Evolutionary conservation across 2,329 filamentous ascomycete genomes (phyloP).

Genomic region (Phyllosticta citrichinensis): DNA sequence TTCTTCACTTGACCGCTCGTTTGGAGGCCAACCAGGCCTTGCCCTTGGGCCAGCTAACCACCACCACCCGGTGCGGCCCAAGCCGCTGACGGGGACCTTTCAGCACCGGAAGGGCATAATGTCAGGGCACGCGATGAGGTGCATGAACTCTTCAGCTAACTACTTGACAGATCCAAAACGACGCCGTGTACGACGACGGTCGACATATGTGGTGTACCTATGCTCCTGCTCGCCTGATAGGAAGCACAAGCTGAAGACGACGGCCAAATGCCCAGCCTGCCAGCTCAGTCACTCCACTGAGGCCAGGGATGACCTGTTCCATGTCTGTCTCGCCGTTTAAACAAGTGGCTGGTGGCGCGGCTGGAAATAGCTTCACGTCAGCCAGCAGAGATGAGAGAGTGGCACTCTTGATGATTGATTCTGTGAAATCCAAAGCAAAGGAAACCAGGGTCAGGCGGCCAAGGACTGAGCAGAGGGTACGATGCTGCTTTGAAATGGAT

Average conservation of each 20-base stretch:
- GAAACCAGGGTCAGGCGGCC: background rate
- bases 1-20: too few relatives aligned
- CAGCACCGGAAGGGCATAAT: background rate
- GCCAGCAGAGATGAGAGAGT: background rate
- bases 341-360: conserved; percentile 14
- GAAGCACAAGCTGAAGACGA: background rate
- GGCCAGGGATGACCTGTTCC: background rate
- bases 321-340: conserved; percentile 11
- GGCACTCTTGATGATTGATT: too few relatives aligned
- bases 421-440: background rate
- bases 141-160: background rate
- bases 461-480: background rate
- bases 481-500: background rate
- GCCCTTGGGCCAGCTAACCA: background rate
- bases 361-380: background rate
- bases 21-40: background rate
- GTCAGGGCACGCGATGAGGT: background rate
- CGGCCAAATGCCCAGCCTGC: background rate
- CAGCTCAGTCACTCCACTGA: background rate
- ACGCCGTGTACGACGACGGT: background rate
- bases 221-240: background rate
- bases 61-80: background rate
- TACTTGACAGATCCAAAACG: background rate
- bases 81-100: background rate
- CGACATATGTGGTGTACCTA: background rate